Evolutionary conservation across 305 asterid genomes (phyloP).

Genomic region (Fraxinus dipetala): DNA sequence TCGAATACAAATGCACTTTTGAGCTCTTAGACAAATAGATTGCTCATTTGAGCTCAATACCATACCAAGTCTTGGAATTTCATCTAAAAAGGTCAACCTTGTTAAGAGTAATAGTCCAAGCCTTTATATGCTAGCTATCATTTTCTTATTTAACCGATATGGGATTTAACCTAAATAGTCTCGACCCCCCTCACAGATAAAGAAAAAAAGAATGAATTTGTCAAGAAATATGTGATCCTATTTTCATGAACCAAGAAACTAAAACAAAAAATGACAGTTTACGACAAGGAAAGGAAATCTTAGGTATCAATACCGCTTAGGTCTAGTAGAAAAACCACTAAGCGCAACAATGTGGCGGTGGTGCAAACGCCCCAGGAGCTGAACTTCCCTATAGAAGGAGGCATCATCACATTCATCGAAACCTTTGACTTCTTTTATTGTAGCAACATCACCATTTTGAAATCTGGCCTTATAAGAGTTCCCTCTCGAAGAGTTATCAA

Average conservation of each 20-base stretch:
- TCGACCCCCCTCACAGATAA: not conserved
- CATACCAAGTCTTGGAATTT: not conserved
- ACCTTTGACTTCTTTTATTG: slow-evolving; percentile 51
- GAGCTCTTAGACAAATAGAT: not conserved
- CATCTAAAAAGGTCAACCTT: no score
- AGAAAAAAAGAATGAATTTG: not conserved
- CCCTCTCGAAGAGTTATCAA: slow-evolving; percentile 41
- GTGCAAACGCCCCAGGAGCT: slow-evolving; percentile 60
- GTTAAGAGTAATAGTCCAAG: not conserved
- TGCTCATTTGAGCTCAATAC: not conserved
- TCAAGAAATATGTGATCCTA: not conserved
- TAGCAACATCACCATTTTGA: slow-evolving; percentile 52
- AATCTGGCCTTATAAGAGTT: slow-evolving; percentile 64
- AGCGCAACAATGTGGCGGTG: slow-evolving; percentile 79
- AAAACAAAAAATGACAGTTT: not conserved
- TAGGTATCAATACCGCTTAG: slow-evolving; percentile 49
- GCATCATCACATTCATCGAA: slow-evolving; percentile 46
- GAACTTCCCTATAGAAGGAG: slow-evolving; percentile 52
- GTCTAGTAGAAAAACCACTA: slow-evolving; percentile 59
- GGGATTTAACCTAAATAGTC: not conserved
- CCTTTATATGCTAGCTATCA: not conserved
- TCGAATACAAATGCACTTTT: not conserved
- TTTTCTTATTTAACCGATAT: not conserved
- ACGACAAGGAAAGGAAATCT: not conserved
- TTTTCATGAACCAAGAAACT: not conserved